Evolutionary conservation across 2,329 filamentous ascomycete genomes (phyloP).

Genomic region (Polychaeton citri): DNA sequence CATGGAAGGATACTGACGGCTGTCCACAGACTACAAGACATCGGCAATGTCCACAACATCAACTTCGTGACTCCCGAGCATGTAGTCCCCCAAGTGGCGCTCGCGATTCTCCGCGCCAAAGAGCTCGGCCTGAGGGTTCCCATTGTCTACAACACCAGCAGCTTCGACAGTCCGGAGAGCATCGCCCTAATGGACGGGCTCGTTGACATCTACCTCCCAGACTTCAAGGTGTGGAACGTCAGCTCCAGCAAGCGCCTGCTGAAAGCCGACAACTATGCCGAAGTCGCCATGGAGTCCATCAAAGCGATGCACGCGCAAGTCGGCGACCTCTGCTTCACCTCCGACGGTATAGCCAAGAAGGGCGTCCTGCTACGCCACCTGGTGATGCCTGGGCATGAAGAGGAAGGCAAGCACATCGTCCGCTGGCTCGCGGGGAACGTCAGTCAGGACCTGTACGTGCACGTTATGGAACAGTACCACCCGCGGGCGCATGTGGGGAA

Average conservation of each 20-base stretch:
- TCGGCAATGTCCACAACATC: slow-evolving; percentile 78
- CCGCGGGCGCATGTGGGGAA: slow-evolving; percentile 74
- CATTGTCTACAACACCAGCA: slow-evolving; percentile 75
- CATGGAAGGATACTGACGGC: no score
- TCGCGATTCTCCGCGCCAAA: slow-evolving; percentile 61
- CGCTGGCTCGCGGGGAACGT: slow-evolving; percentile 60
- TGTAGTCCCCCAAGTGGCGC: slow-evolving; percentile 68
- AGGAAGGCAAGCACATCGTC: slow-evolving; percentile 62
- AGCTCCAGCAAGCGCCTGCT: slow-evolving; percentile 55
- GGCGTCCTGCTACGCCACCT: slow-evolving; percentile 66
- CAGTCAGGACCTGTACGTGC: slow-evolving; percentile 62
- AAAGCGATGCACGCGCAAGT: slow-evolving; percentile 71
- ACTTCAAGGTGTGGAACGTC: slow-evolving; percentile 71
- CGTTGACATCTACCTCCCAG: slow-evolving; percentile 75
- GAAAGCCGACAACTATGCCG: slow-evolving; percentile 65
- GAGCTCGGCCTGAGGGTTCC: slow-evolving; percentile 58
- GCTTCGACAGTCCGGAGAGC: slow-evolving; percentile 63
- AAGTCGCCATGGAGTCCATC: slow-evolving; percentile 61
- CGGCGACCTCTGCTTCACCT: slow-evolving; percentile 69
- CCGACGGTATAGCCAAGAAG: slow-evolving; percentile 66
- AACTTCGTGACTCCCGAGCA: slow-evolving; percentile 81
- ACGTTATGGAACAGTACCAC: slow-evolving; percentile 83
- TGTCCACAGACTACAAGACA: slow-evolving; percentile 45
- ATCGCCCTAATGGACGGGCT: slow-evolving; percentile 62
- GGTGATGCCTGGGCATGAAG: slow-evolving; percentile 70